phyloP scores from a whole-genome alignment of 2,329 filamentous ascomycete genomes.

The Clathrospora elynae region DNA sequence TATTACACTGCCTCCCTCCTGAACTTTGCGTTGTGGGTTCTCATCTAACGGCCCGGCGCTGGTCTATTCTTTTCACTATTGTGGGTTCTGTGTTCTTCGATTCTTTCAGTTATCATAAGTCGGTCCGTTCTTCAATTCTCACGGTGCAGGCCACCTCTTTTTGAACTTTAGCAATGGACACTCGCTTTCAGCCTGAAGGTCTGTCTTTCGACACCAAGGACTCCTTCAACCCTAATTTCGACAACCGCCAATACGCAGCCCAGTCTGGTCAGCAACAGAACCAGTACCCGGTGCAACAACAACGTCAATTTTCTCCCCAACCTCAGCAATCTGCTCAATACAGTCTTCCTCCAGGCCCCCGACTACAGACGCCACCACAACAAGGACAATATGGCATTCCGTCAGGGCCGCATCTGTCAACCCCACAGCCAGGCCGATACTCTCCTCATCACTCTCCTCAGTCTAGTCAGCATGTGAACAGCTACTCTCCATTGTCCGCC shows the following conservation, averaged over 20 bases:
- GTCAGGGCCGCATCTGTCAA: conserved; percentile 8
- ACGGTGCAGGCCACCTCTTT: conserved; percentile 42
- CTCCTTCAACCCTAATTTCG: conserved; percentile 29
- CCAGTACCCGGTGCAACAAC: conserved; percentile 16
- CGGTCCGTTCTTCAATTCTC: conserved; percentile 24
- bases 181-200: conserved; percentile 35
- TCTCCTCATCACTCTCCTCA: conserved; percentile 12
- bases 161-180: conserved; percentile 36
- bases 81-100: conserved; percentile 19
- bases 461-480: conserved; percentile 11
- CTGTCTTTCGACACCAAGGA: conserved; percentile 33
- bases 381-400: conserved; percentile 23
- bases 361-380: conserved; percentile 21
- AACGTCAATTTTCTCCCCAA: conserved; percentile 20
- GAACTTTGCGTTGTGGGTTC: conserved; percentile 21
- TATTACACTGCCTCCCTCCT: conserved; percentile 31
- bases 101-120: conserved; percentile 21
- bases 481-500: conserved; percentile 10
- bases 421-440: conserved; percentile 5
- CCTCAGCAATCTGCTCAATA: conserved; percentile 9
- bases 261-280: conserved; percentile 19
- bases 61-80: conserved; percentile 20
- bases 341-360: conserved; percentile 20
- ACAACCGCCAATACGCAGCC: conserved; percentile 22
- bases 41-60: conserved; percentile 34